phyloP scores from a whole-genome alignment of 2,329 filamentous ascomycete species.

The Mollisiaceae sp. region DNA sequence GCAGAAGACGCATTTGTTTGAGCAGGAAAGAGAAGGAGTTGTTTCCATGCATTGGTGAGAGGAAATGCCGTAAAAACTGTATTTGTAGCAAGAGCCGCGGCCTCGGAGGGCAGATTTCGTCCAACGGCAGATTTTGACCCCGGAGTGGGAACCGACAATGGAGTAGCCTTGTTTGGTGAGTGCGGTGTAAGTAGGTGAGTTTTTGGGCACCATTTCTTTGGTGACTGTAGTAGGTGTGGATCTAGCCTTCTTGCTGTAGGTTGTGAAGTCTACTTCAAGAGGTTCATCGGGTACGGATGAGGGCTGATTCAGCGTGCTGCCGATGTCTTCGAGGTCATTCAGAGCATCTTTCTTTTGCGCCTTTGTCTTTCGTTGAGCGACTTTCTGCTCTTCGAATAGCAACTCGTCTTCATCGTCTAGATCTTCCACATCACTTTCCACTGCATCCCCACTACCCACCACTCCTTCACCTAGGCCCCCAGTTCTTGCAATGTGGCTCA shows the following conservation, averaged over 20 bases:
- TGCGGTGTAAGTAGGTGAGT: constrained; percentile 84
- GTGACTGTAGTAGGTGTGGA: constrained; percentile 49
- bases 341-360: constrained; percentile 56
- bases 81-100: constrained; percentile 96
- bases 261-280: constrained; percentile 87
- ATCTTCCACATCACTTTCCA: constrained; percentile 84
- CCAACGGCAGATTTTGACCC: constrained; percentile 98
- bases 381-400: constrained; percentile 54
- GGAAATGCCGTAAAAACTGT: constrained; percentile 93
- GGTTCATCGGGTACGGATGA: constrained; percentile 46
- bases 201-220: constrained; percentile 94
- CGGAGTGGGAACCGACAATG: constrained; percentile 93
- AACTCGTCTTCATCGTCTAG: constrained; percentile 62
- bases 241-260: constrained; percentile 60
- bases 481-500: constrained; percentile 66
- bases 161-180: constrained; percentile 97
- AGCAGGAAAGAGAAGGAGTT: constrained; percentile 92
- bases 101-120: constrained; percentile 95
- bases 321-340: constrained; percentile 86
- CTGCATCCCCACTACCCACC: constrained; percentile 79
- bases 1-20: constrained; percentile 98
- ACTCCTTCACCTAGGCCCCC: constrained; percentile 68
- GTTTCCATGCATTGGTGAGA: constrained; percentile 99
- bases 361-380: constrained; percentile 45
- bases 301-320: constrained; percentile 63